Base-by-base conservation (phyloP, 805 yeast genomes). In the Yamadazyma ubonensis region DNA sequence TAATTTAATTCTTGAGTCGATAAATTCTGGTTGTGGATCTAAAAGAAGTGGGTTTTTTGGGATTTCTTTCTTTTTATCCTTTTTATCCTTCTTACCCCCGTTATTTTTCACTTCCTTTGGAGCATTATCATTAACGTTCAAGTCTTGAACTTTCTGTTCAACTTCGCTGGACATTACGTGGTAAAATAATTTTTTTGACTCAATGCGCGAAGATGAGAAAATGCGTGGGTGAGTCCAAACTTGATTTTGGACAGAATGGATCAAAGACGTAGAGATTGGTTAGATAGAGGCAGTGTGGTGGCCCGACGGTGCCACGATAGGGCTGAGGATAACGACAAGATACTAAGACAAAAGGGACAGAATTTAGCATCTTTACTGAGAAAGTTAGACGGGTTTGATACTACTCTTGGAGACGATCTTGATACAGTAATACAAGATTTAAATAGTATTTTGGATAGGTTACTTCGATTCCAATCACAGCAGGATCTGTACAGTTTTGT, bases 21-120 rank as follows among this genome's bases (percentile, higher is more conserved):
- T 76, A 59, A 84, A 93, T 48, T 67, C 81, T n/a, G 96, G 96
- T 61, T 81, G 81, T 20, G 96, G 95, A 42, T 81, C 83, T 48
- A 83, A 50, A 44, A 63, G 65, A 29, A 74, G 61, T 49, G 69
- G 50, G 60, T 61, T 57, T 21, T 45, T 31, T 14, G 51, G 58
- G n/a, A 28, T 64, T 61, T 59, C 70, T 62, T 59, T 73, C 67
- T 43, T 63, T 14, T 30, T 30, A 56, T 52, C 58, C 33, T 49
- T 45, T 31, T 57, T 57, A 29, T 54, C 45, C 33, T 48, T 48
- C 28, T 49, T 38, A 14, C 16, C 38, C n/a, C n/a, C n/a, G n/a
- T n/a, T n/a, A n/a, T n/a, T n/a, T 36, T 41, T 33, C 4, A 37
- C 38, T 11, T 15, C 38, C 36, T 42, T 31, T 7, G 32, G 41